Base-by-base conservation (phyloP, 176 grass and related monocot genomes). In the Oropetium thomaeum region DNA sequence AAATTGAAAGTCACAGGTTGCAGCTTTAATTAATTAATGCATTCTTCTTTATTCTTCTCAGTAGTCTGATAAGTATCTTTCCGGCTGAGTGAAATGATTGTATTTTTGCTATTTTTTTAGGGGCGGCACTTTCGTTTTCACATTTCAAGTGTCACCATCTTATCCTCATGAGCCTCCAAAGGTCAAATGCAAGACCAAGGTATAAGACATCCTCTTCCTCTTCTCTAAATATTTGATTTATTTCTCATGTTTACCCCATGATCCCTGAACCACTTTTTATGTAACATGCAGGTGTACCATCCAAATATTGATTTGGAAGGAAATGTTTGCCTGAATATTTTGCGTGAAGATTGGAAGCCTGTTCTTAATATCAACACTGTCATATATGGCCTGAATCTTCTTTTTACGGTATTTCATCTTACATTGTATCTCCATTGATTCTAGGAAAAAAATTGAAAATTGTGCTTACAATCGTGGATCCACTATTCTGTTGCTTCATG, bases 181-280 rank as follows among this genome's bases (percentile, higher is more conserved):
- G 81, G 93, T 96, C 57, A 96, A 92, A 26, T 96, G 93, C 81
- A 96, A 96, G 81, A 96, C 93, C 9, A 92, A 96, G 93, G 93
- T 96, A 92, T 66, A 65, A 83, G 28, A 59, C 26, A 32, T 1
- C 53, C 60, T 1, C 53, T 59, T 52, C 54, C 23, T 31, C 5
- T 58, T n/a, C 53, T 57, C 53, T 27, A 13, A 57, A 64, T 52
- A 4, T 79, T 43, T 51, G 53, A 39, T 35, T 79, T 44, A 16
- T 53, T 65, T 69, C 44, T 38, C n/a, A 31, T 67, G 40, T 69
- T 10, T 55, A 70, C 23, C 12, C 73, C 20, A 34, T 26, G 58
- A 42, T 48, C 26, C 25, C 20, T 79, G 53, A 69, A 39, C 80
- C 23, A 47, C 25, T 52, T 33, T 82, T 11, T 60, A 41, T 77